phyloP scores from a whole-genome alignment of 805 yeast genomes.

The Starmera pachycereana region DNA sequence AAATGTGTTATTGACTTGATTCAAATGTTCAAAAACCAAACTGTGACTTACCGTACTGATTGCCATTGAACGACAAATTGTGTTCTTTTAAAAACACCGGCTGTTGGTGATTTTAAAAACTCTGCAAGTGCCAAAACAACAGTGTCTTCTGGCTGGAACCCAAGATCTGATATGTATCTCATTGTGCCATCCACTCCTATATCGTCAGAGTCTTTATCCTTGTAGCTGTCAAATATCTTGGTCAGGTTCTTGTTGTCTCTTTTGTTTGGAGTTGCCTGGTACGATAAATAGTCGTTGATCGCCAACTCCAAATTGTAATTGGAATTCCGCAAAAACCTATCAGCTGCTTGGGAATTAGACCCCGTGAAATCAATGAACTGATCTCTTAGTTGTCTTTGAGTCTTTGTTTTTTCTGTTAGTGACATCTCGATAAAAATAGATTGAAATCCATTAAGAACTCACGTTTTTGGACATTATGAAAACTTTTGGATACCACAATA shows the following conservation, averaged over 20 bases:
- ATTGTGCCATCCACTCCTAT: constrained; percentile 80
- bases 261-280: constrained; percentile 8
- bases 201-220: constrained; percentile 13
- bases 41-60: constrained; percentile 3
- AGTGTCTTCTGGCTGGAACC: constrained; percentile 64
- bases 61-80: constrained; percentile 54
- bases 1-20: constrained; percentile 9
- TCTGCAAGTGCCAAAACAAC: constrained; percentile 62
- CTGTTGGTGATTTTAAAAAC: constrained; percentile 52
- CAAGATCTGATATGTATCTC: constrained; percentile 53
- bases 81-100: constrained; percentile 47
- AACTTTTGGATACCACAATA: not conserved
- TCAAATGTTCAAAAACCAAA: too few relatives aligned
- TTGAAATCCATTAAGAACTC: not conserved
- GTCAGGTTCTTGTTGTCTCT: constrained; percentile 8
- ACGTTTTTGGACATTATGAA: constrained; percentile 2
- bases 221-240: constrained; percentile 14
- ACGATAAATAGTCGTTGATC: constrained; percentile 16
- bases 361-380: constrained; percentile 20
- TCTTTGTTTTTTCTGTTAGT: constrained; percentile 1
- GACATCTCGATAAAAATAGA: not conserved
- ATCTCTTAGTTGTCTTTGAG: constrained; percentile 17
- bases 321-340: constrained; percentile 10
- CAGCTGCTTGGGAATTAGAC: constrained; percentile 14
- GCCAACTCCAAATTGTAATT: constrained; percentile 19